These are phyloP conservation scores for Mallotus repandus DNA, from an alignment of 441 rosid species.

Conservation along the genomic window DNA sequence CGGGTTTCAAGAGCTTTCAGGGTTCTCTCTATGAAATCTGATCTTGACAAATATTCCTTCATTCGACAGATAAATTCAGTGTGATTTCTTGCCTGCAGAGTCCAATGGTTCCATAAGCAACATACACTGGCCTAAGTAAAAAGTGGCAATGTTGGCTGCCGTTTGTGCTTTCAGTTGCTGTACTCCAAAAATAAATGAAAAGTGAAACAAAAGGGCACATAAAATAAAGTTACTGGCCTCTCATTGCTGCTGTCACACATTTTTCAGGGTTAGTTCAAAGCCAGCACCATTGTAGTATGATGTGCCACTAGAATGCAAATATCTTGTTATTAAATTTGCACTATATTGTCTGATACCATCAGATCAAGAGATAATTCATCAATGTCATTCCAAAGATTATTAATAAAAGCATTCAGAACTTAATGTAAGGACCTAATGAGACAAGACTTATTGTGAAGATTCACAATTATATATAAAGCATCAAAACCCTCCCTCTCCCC, in stretches of 20 bases:
- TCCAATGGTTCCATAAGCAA: neutral
- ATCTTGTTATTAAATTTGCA: neutral
- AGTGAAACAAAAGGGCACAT: neutral
- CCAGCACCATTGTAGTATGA: neutral
- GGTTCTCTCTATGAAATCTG: conserved; percentile 53
- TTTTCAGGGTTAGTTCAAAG: neutral
- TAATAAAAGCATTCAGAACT: neutral
- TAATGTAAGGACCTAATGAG: neutral
- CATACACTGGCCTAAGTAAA: neutral
- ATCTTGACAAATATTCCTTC: conserved; percentile 66
- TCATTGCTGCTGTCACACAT: neutral
- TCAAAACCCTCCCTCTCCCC: neutral
- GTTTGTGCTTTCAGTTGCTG: too few species aligned
- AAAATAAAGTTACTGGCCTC: neutral
- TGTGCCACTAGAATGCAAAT: neutral
- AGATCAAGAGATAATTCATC: neutral
- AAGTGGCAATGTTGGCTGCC: neutral
- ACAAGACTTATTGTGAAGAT: neutral
- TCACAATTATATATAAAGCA: neutral
- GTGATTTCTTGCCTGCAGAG: conserved; percentile 60
- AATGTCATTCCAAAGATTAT: neutral
- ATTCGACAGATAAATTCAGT: conserved; percentile 57
- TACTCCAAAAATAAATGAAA: neutral
- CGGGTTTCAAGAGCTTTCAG: conserved; percentile 47
- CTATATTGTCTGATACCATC: neutral